These are phyloP conservation scores for Phytophthora pseudosyringae DNA, from an alignment of 352 stramenopile genomes.

Conservation along the genomic window DNA sequence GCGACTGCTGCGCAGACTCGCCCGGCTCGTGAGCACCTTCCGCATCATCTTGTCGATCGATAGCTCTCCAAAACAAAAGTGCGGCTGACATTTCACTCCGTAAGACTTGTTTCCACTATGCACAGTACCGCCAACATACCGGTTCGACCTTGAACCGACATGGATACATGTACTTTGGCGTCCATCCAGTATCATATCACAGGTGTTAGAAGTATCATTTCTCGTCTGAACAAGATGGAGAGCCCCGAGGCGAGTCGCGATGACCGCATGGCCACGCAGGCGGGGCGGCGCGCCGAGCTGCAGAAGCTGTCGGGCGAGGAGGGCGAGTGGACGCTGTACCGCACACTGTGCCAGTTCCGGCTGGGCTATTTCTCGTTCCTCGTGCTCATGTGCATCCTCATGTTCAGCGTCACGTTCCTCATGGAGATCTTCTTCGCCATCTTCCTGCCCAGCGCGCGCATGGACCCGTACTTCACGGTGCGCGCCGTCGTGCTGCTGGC, in stretches of 20 bases:
- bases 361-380: constrained; percentile 91
- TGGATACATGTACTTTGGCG: not conserved
- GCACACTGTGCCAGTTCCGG: constrained; percentile 81
- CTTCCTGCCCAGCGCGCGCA: constrained; percentile 80
- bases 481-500: constrained; percentile 74
- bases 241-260: constrained; percentile 38
- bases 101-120: constrained; percentile 12
- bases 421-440: constrained; percentile 94
- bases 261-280: constrained; percentile 64
- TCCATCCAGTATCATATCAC: constrained; percentile 1
- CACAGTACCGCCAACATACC: constrained; percentile 2
- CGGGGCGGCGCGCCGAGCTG: constrained; percentile 69
- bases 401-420: constrained; percentile 90
- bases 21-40: constrained; percentile 35
- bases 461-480: constrained; percentile 74
- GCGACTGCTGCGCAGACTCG: constrained; percentile 29
- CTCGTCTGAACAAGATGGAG: constrained; percentile 7
- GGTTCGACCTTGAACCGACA: constrained; percentile 12
- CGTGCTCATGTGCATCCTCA: constrained; percentile 90
- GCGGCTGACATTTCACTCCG: constrained; percentile 10
- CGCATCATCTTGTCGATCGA: constrained; percentile 48
- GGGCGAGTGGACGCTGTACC: constrained; percentile 78
- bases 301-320: constrained; percentile 68
- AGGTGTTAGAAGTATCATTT: constrained; percentile 23
- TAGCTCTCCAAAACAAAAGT: constrained; percentile 8